Conservation (phyloP, 129 eudicot genomes). For the Sambucus nigra region DNA sequence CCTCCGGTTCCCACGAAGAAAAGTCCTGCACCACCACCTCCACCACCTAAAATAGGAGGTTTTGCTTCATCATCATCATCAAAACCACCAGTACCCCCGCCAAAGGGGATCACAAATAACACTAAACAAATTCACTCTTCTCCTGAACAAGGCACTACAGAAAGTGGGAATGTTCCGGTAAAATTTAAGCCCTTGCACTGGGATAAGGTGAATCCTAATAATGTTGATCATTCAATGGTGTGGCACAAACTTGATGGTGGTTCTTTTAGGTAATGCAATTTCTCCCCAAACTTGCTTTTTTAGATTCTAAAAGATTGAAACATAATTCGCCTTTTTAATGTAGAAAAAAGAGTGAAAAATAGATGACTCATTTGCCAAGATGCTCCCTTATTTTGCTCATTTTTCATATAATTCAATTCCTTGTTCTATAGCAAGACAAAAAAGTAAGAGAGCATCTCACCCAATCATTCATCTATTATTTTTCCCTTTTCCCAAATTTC, state of each 20-base stretch:
- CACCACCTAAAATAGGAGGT: constrained; percentile 30
- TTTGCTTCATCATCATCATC: constrained; percentile 30
- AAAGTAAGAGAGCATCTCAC: too few relatives aligned
- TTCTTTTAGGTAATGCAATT: constrained; percentile 57
- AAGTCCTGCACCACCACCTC: constrained; percentile 44
- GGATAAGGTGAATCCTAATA: constrained; percentile 80
- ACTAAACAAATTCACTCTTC: constrained; percentile 12
- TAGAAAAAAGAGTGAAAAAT: too few relatives aligned
- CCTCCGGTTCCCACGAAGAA: constrained; percentile 20
- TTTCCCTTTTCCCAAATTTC: too few relatives aligned
- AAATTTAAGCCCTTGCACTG: constrained; percentile 86
- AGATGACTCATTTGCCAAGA: too few relatives aligned
- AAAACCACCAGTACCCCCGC: constrained; percentile 41
- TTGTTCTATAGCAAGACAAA: too few relatives aligned
- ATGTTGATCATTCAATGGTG: constrained; percentile 68
- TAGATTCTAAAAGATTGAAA: neutral
- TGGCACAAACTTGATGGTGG: constrained; percentile 73
- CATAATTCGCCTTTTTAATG: neutral
- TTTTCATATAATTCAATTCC: too few relatives aligned
- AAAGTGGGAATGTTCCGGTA: constrained; percentile 40
- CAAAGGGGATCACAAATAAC: constrained; percentile 14
- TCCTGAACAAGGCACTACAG: constrained; percentile 13
- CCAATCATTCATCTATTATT: too few relatives aligned
- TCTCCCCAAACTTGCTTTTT: neutral
- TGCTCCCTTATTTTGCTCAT: too few relatives aligned